Evolutionary conservation across 83 land plant genomes (phyloP), one percentile per base, ranked within the genome.

Genomic region (Diphasiastrum complanatum): DNA sequence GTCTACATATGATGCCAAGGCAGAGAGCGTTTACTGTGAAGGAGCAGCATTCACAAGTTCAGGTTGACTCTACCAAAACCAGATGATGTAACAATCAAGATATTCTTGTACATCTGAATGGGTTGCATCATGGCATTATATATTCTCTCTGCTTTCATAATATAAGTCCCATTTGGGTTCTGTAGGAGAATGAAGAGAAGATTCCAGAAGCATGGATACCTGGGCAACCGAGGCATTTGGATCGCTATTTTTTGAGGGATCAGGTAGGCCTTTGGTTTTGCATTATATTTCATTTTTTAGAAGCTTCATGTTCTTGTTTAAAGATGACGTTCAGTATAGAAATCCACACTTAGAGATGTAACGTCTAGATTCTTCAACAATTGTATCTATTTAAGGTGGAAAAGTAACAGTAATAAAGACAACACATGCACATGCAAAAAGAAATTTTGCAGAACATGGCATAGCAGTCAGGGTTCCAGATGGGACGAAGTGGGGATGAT

Each of bases 1-100:
- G 87, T 33, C 75, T 83, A 29, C 81, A 80, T 52, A 80, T 83
- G 87, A 74, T 83, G 81, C 87, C 87, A 22, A 74, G 81, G 45
- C 70, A 70, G 27, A 77, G 73, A 33, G 64, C 67, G 24, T 56
- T 51, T 20, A 50, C 64, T 28, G 57, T 14, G 27, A 27, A 29
- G 10, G 45, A 14, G 25, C 4, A 63, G 31, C 41, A 32, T 19
- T 30, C 62, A 33, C 43, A 40, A 40, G 8, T 16, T 40, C 43
- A 40, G 43, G 43, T 40, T 40, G 43, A 16, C 16, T n/a, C n/a
- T n/a, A n/a, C n/a, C n/a, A n/a, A n/a, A n/a, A n/a, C n/a, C n/a
- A n/a, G n/a, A n/a, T n/a, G n/a, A n/a, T n/a, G n/a, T n/a, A n/a
- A n/a, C n/a, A n/a, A n/a, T n/a, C n/a, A n/a, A n/a, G n/a, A n/a